Base-by-base conservation (phyloP, 2,329 filamentous ascomycete genomes). In the Fusarium chuoi region DNA sequence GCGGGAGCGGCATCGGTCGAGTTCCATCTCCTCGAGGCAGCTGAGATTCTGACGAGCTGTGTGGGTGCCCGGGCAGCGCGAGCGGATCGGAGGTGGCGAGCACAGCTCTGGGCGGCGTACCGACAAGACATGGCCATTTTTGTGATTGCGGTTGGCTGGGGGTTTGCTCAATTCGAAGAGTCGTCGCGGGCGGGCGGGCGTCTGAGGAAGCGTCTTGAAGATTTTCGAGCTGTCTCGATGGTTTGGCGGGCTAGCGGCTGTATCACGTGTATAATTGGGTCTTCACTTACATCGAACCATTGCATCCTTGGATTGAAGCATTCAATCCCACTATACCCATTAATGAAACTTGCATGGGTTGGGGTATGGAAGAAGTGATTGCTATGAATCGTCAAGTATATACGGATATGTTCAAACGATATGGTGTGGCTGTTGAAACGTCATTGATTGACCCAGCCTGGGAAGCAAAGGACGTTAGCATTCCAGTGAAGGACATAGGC, bases 1-100 rank as follows among this genome's bases (percentile, higher is more conserved):
- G 89, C 83, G 65, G 87, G 78, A 69, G 86, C 77, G 49, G 90
- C 91, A 79, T 95, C 93, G 78, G 94, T 95, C 73, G 94, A 96
- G 85, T 96, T 93, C 93, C 94, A 95, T 89, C 96, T 91, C 85
- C 93, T 91, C 81, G 90, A 82, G 75, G 83, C 81, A 46, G 84
- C 81, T 63, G 84, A 79, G 76, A 83, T 84, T 80, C 85, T 86
- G 78, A 83, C 69, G 65, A 80, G 78, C 82, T 87, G 83, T 85
- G 85, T 82, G 63, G 88, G 85, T 74, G 84, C 82, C 78, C 87
- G 84, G 75, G 87, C 73, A 58, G 85, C 81, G 75, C 81, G 77
- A 70, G 83, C 81, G 71, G 86, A 84, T 80, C 89, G 88, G 77
- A 92, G 84, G 81, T 90, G 89, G 77, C 89, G 88, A 77, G 89